Evolutionary conservation across 208 protist species (phyloP), one percentile per base, ranked within the genome.

Genomic region (Trypanosomatidae sp.): DNA sequence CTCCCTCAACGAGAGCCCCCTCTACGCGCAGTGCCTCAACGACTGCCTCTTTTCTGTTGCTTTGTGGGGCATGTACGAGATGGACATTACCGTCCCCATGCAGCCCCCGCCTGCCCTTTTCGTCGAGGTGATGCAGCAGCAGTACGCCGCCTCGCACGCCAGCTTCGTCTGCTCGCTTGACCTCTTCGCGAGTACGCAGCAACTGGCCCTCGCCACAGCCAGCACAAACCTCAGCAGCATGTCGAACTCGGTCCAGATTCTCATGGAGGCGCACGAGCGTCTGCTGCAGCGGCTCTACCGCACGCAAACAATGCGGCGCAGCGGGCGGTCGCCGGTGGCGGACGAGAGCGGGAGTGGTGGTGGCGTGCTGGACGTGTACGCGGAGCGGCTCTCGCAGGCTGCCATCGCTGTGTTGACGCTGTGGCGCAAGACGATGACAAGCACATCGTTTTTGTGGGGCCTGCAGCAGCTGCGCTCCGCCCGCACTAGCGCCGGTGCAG

Each of bases 21-120:
- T 75, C 22, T 80, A 76, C 70, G 59, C 50, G 65, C 76, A 80
- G 76, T 80, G 69, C 66, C 70, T 80, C 39, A 80, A 80, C 70
- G 76, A 80, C 39, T 71, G 70, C 47, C 25, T 75, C 66, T 72
- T 76, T 49, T 80, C 76, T 0, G 66, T 80, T 1, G 76, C 76
- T 12, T 19, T 80, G 76, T 80, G 76, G 76, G 76, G 76, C 36
- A 64, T 80, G 66, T 59, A 71, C 17, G 76, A 80, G 76, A 67
- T 80, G 65, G 76, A 56, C 56, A 64, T 80, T 17, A 50, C 69
- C 1, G 71, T 80, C 2, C 53, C 66, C 36, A 80, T 76, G 76
- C 76, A 80, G 49, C 70, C 76, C 15, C 76, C 70, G 6, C 76
- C 76, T 4, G 41, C 70, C 1, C 60, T 80, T 0, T 72, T 80